Base-by-base conservation (phyloP, 2,329 filamentous ascomycete genomes). In the Talaromyces atroroseus region DNA sequence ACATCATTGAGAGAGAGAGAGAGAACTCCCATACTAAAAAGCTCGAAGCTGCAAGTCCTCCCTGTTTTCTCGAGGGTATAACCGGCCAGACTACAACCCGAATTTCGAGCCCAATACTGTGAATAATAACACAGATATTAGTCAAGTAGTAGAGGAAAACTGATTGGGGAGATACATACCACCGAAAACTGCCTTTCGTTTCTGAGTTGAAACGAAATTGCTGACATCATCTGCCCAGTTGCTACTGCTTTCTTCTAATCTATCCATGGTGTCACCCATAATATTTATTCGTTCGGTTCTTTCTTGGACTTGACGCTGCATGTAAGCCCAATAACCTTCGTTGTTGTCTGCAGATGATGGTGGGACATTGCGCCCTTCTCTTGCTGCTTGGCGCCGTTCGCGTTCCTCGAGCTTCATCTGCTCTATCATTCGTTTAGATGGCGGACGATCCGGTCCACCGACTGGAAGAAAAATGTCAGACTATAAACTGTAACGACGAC, bases 191-290 rank as follows among this genome's bases (percentile, higher is more conserved):
- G 94, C 78, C 61, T 89, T 92, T 69, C 85, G 83, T 81, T 97
- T 97, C 77, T 97, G 92, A 74, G 86, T 87, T 57, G 80, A 82
- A 4, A 96, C 86, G 71, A 83, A 96, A 71, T 95, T 96, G 66
- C 83, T 87, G 52, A 95, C 91, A 68, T 95, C 92, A 32, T 91
- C 84, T 14, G 90, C 87, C 85, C 90, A 97, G 18, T 85, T 88
- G 55, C 84, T 84, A 68, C 89, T 95, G 63, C 87, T 87, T 65
- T 90, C 82, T 66, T 92, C 87, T 59, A 96, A 74, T 60, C 83
- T 85, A 60, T 95, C 88, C 84, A 97, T 91, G 49, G 79, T 86
- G 65, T 97, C 92, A 2, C 87, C 88, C 73, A 92, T 86, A 5
- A 95, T 77, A 46, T 86, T 88, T 57, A 99, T 76, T 66, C 87